Conservation (phyloP, 1,139 yeast species). For the Yamadazyma oceani region DNA sequence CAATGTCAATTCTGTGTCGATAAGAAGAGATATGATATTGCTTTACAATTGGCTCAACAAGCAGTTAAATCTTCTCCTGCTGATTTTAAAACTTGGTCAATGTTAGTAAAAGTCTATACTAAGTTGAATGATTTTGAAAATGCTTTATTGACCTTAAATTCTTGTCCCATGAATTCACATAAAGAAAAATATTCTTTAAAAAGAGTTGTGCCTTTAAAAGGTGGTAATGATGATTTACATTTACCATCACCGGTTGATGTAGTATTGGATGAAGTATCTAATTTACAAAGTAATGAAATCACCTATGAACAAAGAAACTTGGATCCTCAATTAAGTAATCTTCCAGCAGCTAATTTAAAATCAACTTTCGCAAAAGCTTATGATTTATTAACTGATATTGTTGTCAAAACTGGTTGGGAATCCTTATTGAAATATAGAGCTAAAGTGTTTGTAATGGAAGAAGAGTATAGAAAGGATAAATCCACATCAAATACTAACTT, state of each 20-base stretch:
- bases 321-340: slow-evolving; percentile 65
- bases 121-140: slow-evolving; percentile 66
- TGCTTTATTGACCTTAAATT: slow-evolving; percentile 81
- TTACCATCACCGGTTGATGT: slow-evolving; percentile 83
- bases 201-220: slow-evolving; percentile 61
- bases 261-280: slow-evolving; percentile 60
- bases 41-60: slow-evolving; percentile 68
- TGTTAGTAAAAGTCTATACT: slow-evolving; percentile 71
- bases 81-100: slow-evolving; percentile 82
- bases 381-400: slow-evolving; percentile 73
- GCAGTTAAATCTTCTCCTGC: slow-evolving; percentile 84
- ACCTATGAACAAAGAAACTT: slow-evolving; percentile 53
- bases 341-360: slow-evolving; percentile 76
- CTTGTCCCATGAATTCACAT: slow-evolving; percentile 87
- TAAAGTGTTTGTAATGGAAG: slow-evolving; percentile 91
- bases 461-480: slow-evolving; percentile 65
- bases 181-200: slow-evolving; percentile 57
- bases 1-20: slow-evolving; percentile 74
- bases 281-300: slow-evolving; percentile 53
- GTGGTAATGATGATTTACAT: slow-evolving; percentile 55
- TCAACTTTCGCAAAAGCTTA: slow-evolving; percentile 82
- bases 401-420: slow-evolving; percentile 83
- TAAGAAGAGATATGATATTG: slow-evolving; percentile 68
- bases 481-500: slow-evolving; percentile 10
- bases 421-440: slow-evolving; percentile 77